These are phyloP conservation scores for Nannochloropsis granulata DNA, from an alignment of 108 stramenopile species.

Conservation along the genomic window DNA sequence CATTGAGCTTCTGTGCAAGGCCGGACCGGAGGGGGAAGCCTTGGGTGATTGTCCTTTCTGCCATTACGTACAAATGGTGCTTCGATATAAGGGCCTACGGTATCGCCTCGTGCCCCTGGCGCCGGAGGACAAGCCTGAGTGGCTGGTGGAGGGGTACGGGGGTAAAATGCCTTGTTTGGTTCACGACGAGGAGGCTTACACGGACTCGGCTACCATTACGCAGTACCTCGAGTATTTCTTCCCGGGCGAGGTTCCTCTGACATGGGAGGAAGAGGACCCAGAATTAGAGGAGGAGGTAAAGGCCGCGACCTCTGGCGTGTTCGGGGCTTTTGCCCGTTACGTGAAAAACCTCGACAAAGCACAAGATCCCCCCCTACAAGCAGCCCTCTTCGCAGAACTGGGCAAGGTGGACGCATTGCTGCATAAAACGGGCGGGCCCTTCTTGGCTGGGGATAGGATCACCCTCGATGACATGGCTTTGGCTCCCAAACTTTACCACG, in stretches of 20 bases:
- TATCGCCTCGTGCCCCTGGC: constrained; percentile 5
- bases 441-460: constrained; percentile 7
- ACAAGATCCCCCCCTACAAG: constrained; percentile 1
- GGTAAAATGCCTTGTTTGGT: constrained; percentile 26
- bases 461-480: constrained; percentile 16
- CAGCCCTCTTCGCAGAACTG: neutral
- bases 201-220: constrained; percentile 10
- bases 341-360: constrained; percentile 11
- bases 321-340: constrained; percentile 7
- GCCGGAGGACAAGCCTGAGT: constrained; percentile 17
- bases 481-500: constrained; percentile 22
- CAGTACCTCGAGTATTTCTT: constrained; percentile 24
- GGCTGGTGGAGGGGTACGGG: constrained; percentile 23
- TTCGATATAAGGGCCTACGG: constrained; percentile 10
- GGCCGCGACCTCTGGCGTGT: constrained; percentile 10
- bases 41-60: constrained; percentile 28
- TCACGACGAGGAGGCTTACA: constrained; percentile 20
- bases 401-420: constrained; percentile 4
- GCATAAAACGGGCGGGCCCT: constrained; percentile 7
- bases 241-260: constrained; percentile 15
- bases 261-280: neutral
- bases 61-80: constrained; percentile 23
- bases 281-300: constrained; percentile 11
- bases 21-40: constrained; percentile 5
- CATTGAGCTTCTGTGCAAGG: constrained; percentile 31